A percentile compares a stretch with the other conserved stretches of the same genome.
Evolutionary conservation across 2,329 filamentous ascomycete species (phyloP).

Genomic region (Phyllosticta paracitricarpa): DNA sequence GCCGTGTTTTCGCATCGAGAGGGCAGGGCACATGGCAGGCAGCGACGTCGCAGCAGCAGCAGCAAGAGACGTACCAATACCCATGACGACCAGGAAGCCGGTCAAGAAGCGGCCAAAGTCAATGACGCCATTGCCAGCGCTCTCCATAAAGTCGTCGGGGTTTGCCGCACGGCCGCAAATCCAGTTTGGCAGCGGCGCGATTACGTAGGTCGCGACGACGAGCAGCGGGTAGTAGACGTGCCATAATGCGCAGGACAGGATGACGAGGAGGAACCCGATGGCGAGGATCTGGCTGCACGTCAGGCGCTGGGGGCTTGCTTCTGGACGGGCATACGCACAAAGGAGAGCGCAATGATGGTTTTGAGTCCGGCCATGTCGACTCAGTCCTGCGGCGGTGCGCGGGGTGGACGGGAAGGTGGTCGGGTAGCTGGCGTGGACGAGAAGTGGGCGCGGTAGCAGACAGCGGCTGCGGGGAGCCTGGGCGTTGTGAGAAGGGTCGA

Average conservation of each 20-base stretch:
- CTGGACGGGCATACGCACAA: conserved; percentile 48
- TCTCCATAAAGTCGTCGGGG: conserved; percentile 91
- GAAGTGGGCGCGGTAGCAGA: background rate
- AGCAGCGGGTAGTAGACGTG: conserved; percentile 90
- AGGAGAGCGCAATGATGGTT: conserved; percentile 97
- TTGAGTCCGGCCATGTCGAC: conserved; percentile 73
- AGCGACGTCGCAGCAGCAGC: background rate
- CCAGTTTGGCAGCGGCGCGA: conserved; percentile 95
- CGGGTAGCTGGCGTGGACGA: background rate
- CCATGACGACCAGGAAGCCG: conserved; percentile 94
- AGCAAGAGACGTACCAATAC: conserved; percentile 61
- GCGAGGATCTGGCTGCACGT: conserved; percentile 59
- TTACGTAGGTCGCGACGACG: conserved; percentile 88
- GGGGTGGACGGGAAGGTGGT: background rate
- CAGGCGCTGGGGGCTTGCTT: background rate
- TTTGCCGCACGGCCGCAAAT: conserved; percentile 81
- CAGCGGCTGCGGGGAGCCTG: background rate
- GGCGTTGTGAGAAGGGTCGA: background rate
- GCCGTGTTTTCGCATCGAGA: background rate
- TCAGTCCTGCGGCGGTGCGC: background rate
- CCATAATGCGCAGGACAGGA: conserved; percentile 92
- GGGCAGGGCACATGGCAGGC: background rate
- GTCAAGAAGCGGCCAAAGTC: conserved; percentile 92
- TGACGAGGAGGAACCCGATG: conserved; percentile 96
- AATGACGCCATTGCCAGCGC: conserved; percentile 70